Base-by-base conservation (phyloP, 495 filamentous ascomycete species). In the Recurvomyces mirabilis region DNA sequence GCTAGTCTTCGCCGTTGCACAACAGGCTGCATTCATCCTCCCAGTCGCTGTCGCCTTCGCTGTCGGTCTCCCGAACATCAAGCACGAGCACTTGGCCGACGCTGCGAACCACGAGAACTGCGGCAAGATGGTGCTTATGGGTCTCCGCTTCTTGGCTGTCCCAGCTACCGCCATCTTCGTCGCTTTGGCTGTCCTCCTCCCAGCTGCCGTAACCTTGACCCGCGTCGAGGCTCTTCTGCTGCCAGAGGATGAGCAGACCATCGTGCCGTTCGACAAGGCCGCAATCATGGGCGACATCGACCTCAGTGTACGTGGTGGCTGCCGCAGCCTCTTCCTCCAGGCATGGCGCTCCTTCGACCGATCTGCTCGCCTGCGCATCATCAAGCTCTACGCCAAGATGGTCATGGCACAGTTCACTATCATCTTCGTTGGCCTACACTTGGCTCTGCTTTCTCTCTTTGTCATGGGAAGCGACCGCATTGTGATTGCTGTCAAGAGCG, bases 261-360 rank as follows among this genome's bases (percentile, higher is more conserved):
- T 87, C 46, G 77, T 87, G 34, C 75, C 78, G n/a, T 84, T 86
- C 41, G 82, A 87, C 63, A 74, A 79, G 37, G 74, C 68, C 35
- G 73, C 71, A 17, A 70, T 82, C 33, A 64, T 84, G 5, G 80
- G 77, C 46, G 46, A 54, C 19, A 33, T 54, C 26, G 51, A 54
- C 24, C 3, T 50, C 13, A 46, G 35, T 19, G 40, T 28, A 20
- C 47, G 46, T 22, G 84, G 83, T 41, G 74, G 71, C 57, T 80
- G 82, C 53, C 72, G 68, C 49, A 68, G 82, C 41, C 73, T 74
- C 33, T 70, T 88, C 58, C 58, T 71, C 22, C 81, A 86, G 51
- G 84, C 83, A 0, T 80, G 83, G 77, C 69, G 63, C 36, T 81
- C 72, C 20, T 82, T 93, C 55, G 70, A 77, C 53, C 69, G 74